Base-by-base conservation (phyloP, 2,329 filamentous ascomycete genomes). In the Colletotrichum tamarilloi region DNA sequence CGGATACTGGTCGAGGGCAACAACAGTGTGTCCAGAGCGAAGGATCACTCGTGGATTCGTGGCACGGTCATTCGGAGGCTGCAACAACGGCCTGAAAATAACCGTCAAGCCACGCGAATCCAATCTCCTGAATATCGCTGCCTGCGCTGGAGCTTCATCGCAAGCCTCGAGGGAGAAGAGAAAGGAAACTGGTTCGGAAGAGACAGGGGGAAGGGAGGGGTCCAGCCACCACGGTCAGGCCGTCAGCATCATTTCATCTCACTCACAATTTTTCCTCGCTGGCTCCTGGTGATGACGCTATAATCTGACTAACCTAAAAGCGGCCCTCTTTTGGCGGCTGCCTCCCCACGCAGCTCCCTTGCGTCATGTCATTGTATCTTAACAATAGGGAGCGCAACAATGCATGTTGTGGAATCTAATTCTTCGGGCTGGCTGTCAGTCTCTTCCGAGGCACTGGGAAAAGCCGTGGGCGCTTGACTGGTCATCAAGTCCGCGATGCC, bases 31-130 rank as follows among this genome's bases (percentile, higher is more conserved):
- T 35, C 32, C 16, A 35, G 9, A 30, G 12, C 42, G 28, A 53
- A 63, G 60, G 42, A 63, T 63, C 60, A 38, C n/a, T 12, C n/a
- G 3, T 28, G 24, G 19, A 38, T 9, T 12, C n/a, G 8, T 28
- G 24, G 19, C 38, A 62, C 42, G 59, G 59, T n/a, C 24, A 56
- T 3, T 22, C 9, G 32, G 32, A 30, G 35, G 56, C 68, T 67
- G 57, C 63, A 42, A 72, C 64, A 53, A 56, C 64, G 64, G 68
- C 64, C 67, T 28, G 28, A 68, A 68, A 68, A 68, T 57, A 63
- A 68, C 52, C 53, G 64, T 62, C 38, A 49, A 68, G 68, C 68
- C 68, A 52, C 57, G 19, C 52, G 58, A 38, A 38, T 58, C 35
- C 32, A 53, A 53, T n/a, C 16, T 63, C 49, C 58, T 57, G 53